Base-by-base conservation (phyloP, 768 basidiomycete genomes). In the Paxillus rubicundulus region DNA sequence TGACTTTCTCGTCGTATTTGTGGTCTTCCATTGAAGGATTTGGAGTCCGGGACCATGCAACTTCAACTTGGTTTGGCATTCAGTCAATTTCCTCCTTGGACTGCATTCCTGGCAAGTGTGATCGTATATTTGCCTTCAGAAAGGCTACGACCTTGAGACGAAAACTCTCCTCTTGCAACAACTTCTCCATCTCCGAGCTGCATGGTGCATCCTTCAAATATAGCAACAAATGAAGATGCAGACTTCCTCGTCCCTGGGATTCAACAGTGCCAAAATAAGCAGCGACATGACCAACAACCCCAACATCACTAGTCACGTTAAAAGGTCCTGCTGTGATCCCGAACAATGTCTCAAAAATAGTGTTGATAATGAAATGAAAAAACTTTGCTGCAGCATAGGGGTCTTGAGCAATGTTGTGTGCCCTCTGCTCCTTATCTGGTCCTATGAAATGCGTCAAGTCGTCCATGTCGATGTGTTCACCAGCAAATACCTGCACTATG, bases 401-500 rank as follows among this genome's bases (percentile, higher is more conserved):
- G 55, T 78, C 73, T 0, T 24, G 28, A 0, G 74, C 72, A 8
- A 78, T 66, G 36, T 68, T 73, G 0, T 49, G 24, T 0, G 61
- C 58, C 0, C 71, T 47, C 16, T 32, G 45, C 2, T 51, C 20
- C 0, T 20, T 34, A 20, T 59, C 55, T 1, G 73, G 74, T 0
- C 73, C 72, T n/a, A n/a, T n/a, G n/a, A 2, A 43, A 34, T 0
- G 59, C 57, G 53, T 4, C 45, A 80, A 79, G 0, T 54, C 1
- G 46, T 82, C 73, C 8, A 81, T 49, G 47, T 80, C 63, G 8
- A 82, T 78, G 0, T 74, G 58, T 27, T 65, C 67, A 0, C 80
- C 77, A 0, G 72, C 66, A 10, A 81, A 61, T 0, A 80, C 66
- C 48, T 79, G 77, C 0, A 71, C 74, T 20, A 81, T 64, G 0